A percentile compares a stretch with the other conserved stretches of the same genome.
phyloP scores from a whole-genome alignment of 768 basidiomycete genomes.

The Tephrocybe sp. region DNA sequence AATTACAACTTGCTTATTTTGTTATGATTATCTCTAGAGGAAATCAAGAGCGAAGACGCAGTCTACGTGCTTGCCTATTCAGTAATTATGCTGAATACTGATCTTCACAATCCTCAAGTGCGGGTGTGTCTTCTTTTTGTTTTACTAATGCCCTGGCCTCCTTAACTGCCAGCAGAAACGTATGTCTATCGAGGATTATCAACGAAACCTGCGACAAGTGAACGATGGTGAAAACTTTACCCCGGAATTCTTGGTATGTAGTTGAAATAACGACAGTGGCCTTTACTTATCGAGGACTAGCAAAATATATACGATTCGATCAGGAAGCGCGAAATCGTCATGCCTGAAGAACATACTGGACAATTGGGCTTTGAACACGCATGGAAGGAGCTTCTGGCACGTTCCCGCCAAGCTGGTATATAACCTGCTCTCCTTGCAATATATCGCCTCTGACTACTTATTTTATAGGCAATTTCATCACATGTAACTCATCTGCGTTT shows the following conservation, averaged over 20 bases:
- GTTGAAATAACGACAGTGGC: background rate
- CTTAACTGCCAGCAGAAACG: constrained; percentile 64
- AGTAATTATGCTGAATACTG: constrained; percentile 98
- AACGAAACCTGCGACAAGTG: constrained; percentile 87
- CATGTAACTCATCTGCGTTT: constrained; percentile 77
- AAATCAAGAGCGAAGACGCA: constrained; percentile 89
- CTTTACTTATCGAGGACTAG: constrained; percentile 40
- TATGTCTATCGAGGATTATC: constrained; percentile 96
- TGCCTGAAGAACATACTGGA: constrained; percentile 97
- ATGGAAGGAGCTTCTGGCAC: constrained; percentile 91
- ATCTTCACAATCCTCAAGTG: constrained; percentile 93
- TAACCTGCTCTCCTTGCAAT: background rate
- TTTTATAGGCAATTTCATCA: constrained; percentile 61
- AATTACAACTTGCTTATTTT: background rate
- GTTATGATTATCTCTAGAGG: constrained; percentile 47
- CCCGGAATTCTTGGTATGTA: constrained; percentile 75
- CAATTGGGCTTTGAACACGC: constrained; percentile 98
- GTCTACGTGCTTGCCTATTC: constrained; percentile 94
- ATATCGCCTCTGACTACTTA: constrained; percentile 1
- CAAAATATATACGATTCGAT: constrained; percentile 93
- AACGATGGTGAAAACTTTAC: constrained; percentile 86
- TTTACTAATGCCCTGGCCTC: background rate
- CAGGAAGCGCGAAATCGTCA: constrained; percentile 89
- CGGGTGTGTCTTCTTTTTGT: constrained; percentile 50
- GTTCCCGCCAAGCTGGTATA: constrained; percentile 79